Evolutionary conservation across 768 basidiomycete genomes (phyloP).

Genomic region (Lactarius trivialis): DNA sequence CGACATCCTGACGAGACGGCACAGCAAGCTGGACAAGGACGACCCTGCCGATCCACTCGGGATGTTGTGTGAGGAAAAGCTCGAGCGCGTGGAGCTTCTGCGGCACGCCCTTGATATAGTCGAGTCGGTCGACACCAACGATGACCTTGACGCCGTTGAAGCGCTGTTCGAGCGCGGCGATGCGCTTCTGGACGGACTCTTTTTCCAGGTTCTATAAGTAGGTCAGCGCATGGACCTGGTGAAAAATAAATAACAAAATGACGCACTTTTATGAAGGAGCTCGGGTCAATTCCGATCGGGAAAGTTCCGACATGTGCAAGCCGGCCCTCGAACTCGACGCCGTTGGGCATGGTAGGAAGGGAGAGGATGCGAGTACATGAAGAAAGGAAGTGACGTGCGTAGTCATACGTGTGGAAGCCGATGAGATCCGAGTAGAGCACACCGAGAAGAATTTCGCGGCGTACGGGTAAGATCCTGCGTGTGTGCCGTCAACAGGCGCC

Average conservation of each 20-base stretch:
- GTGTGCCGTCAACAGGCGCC: not conserved
- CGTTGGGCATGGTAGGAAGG: slow-evolving; percentile 95
- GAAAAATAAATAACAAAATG: not conserved
- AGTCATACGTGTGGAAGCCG: slow-evolving; percentile 99
- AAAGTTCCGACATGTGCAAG: slow-evolving; percentile 97
- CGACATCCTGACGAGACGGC: slow-evolving; percentile 95
- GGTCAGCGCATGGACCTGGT: slow-evolving; percentile 3
- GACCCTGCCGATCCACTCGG: slow-evolving; percentile 99
- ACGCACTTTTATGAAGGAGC: slow-evolving; percentile 76
- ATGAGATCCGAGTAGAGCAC: slow-evolving; percentile 94
- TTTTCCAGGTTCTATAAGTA: slow-evolving; percentile 64
- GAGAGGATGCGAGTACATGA: slow-evolving; percentile 95
- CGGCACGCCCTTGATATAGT: slow-evolving; percentile 99
- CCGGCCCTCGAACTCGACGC: slow-evolving; percentile 92
- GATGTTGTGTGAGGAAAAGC: slow-evolving; percentile 93
- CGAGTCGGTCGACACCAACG: slow-evolving; percentile 95
- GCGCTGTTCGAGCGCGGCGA: slow-evolving; percentile 76
- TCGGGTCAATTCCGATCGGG: slow-evolving; percentile 97
- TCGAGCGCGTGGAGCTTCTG: slow-evolving; percentile 97
- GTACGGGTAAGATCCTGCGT: slow-evolving; percentile 86
- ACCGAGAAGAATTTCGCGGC: slow-evolving; percentile 95
- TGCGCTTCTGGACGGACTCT: slow-evolving; percentile 71
- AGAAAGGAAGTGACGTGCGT: slow-evolving; percentile 98
- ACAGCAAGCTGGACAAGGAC: slow-evolving; percentile 96
- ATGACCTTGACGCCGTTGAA: slow-evolving; percentile 96